Percentiles rank a stretch among this genome's conserved stretches.
Conservation (phyloP, 352 stramenopile species). For the Globisporangium paddicum region DNA sequence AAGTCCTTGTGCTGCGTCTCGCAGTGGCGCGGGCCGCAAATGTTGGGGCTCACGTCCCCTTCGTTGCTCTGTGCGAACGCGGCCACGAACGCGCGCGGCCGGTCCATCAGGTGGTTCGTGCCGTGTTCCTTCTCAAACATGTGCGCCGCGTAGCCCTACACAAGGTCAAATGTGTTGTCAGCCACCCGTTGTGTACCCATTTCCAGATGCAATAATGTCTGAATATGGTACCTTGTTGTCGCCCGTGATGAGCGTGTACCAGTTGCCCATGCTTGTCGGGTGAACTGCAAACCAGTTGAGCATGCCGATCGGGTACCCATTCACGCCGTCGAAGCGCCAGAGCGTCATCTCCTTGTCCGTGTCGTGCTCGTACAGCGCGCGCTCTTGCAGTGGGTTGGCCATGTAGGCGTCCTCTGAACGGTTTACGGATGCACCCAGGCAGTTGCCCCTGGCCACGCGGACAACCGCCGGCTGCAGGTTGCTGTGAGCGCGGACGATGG, state of each 20-base stretch:
- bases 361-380: conserved; percentile 70
- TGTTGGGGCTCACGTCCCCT: conserved; percentile 92
- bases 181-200: neutral
- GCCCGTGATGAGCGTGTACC: conserved; percentile 90
- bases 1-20: conserved; percentile 74
- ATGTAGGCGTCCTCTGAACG: conserved; percentile 87
- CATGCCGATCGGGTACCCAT: conserved; percentile 84
- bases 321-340: conserved; percentile 77
- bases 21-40: conserved; percentile 63
- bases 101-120: conserved; percentile 72
- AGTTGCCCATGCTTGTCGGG: conserved; percentile 91
- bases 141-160: conserved; percentile 79
- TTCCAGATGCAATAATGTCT: too few species aligned
- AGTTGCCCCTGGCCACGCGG: conserved; percentile 50
- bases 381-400: conserved; percentile 82
- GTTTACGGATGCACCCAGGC: conserved; percentile 85
- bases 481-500: conserved; percentile 70
- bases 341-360: conserved; percentile 93
- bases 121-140: conserved; percentile 86
- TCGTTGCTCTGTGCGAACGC: conserved; percentile 93
- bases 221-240: conserved; percentile 87
- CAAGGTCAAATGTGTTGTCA: neutral
- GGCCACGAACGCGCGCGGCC: conserved; percentile 84
- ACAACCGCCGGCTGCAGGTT: conserved; percentile 73
- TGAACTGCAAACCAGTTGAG: conserved; percentile 95